A percentile compares a stretch with the other conserved stretches of the same genome.
phyloP scores from a whole-genome alignment of 164 flowering plant species.

The Berberis thunbergii region DNA sequence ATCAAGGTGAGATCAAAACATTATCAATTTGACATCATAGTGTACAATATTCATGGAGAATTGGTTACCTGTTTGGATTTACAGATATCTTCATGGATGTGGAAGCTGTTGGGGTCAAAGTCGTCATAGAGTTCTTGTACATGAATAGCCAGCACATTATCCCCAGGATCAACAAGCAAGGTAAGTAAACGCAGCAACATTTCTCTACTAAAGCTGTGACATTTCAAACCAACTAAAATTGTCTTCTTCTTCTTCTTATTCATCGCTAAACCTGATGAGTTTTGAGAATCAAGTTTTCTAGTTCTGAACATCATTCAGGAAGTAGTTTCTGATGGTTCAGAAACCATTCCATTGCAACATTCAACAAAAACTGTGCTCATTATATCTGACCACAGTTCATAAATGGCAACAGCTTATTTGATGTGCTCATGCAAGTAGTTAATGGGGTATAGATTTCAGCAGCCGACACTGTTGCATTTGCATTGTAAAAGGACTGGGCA shows the following conservation, averaged over 20 bases:
- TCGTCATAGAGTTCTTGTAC: conserved; percentile 23
- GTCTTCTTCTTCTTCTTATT: conserved; percentile 21
- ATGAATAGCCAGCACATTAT: conserved; percentile 34
- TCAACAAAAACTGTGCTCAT: too few relatives aligned
- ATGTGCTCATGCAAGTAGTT: too few relatives aligned
- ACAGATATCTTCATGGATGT: conserved; percentile 46
- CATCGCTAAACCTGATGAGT: conserved; percentile 6
- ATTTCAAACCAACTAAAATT: conserved; percentile 31
- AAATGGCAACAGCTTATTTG: too few relatives aligned
- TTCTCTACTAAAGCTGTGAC: conserved; percentile 26
- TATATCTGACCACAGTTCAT: too few relatives aligned
- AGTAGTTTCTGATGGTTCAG: background rate
- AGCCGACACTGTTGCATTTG: too few relatives aligned
- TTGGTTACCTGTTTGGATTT: conserved; percentile 31
- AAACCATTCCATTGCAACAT: background rate
- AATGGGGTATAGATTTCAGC: too few relatives aligned
- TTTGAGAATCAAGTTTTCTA: background rate
- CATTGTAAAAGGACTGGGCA: too few relatives aligned
- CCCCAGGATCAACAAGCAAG: conserved; percentile 15
- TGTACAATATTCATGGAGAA: background rate
- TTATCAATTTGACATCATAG: background rate
- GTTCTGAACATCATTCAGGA: background rate
- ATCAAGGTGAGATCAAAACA: background rate
- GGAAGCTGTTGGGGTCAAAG: conserved; percentile 38
- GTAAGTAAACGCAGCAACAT: conserved; percentile 26